phyloP scores from a whole-genome alignment of 345 rosid species.

The Mercurialis annua region DNA sequence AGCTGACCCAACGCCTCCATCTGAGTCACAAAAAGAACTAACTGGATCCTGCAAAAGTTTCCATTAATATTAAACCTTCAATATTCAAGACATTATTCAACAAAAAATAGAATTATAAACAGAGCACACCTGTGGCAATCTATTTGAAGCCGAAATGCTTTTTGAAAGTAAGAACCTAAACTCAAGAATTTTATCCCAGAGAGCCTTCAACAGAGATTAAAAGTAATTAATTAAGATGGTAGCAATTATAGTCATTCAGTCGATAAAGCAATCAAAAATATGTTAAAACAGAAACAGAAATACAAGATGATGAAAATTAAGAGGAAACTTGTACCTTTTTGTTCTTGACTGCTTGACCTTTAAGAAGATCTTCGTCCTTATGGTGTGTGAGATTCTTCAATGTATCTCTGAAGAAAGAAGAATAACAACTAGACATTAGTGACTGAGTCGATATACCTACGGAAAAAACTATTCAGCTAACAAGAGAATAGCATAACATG shows the following conservation, averaged over 20 bases:
- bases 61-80: slow-evolving; percentile 9
- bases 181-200: slow-evolving; percentile 84
- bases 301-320: neutral
- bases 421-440: too few species aligned
- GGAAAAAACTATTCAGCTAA: too few species aligned
- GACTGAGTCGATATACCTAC: too few species aligned
- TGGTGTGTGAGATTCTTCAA: slow-evolving; percentile 66
- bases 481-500: neutral
- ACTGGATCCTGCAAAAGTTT: slow-evolving; percentile 53
- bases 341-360: slow-evolving; percentile 89
- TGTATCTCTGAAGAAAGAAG: slow-evolving; percentile 42
- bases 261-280: neutral
- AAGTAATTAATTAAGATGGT: neutral
- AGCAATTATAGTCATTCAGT: too few species aligned
- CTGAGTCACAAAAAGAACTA: slow-evolving; percentile 53
- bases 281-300: neutral
- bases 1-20: slow-evolving; percentile 49
- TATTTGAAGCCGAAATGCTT: slow-evolving; percentile 72
- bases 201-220: slow-evolving; percentile 39
- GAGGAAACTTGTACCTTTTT: slow-evolving; percentile 51
- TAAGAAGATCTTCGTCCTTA: slow-evolving; percentile 78
- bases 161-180: slow-evolving; percentile 86
- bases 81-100: slow-evolving; percentile 1
- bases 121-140: slow-evolving; percentile 63
- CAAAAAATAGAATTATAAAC: neutral